Evolutionary conservation across 2,329 filamentous ascomycete species (phyloP), one percentile per base, ranked within the genome.

Genomic region (Neobulgaria alba): DNA sequence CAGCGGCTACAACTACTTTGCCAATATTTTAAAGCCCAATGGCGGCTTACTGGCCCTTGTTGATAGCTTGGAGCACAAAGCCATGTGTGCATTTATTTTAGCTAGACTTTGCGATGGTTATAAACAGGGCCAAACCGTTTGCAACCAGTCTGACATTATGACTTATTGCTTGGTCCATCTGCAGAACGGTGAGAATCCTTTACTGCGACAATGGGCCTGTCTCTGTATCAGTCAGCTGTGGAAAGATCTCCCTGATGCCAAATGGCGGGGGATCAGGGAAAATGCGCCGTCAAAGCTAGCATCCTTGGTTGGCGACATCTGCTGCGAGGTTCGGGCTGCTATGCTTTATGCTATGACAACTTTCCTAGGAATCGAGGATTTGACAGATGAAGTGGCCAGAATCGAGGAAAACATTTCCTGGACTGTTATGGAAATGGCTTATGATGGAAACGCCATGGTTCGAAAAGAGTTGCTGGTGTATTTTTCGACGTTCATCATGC

Each of bases 21-120:
- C 92, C 38, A 82, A 82, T 47, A 95, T 96, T 39, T 73, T 96
- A 49, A 90, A 89, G 56, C 87, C 89, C 2, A 76, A 77, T 8
- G 87, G 89, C 49, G 77, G 78, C 2, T 7, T 26, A 12, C 81
- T 96, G 36, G 87, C 88, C 0, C 83, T 95, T 16, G 79, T 83
- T 12, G 93, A 95, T 58, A 81, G 81, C 40, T 86, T 88, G 52
- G 92, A 96, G 64, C 92, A 98, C 67, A 87, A 93, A 57, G 92
- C 92, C 32, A 98, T 98, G 92, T 96, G 92, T 61, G 89, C 92
- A 2, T 98, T 98, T 59, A 95, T 98, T 47, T 77, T 96, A 31
- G 85, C 90, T 18, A 94, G 95, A 75, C 87, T 98, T 48, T 98
- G 92, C 75, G 94, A 92, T 59, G 85, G 85, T 49, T 95, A 95